These are phyloP conservation scores for Cornus florida DNA, from an alignment of 148 eudicot genomes.

Conservation along the genomic window DNA sequence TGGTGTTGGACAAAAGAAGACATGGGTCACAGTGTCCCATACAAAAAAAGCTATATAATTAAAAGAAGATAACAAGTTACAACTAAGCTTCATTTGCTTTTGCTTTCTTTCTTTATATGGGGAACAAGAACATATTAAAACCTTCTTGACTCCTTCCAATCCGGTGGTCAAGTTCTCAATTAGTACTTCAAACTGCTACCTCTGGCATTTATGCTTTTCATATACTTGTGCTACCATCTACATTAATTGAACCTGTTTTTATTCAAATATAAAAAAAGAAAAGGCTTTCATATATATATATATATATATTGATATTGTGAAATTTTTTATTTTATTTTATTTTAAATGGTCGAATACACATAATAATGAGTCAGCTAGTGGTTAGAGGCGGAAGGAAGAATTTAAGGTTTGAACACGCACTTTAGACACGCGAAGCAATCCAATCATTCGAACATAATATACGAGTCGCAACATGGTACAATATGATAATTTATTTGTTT, in stretches of 20 bases:
- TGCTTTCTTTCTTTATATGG: background rate
- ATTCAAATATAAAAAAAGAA: too few relatives aligned
- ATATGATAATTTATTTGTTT: too few relatives aligned
- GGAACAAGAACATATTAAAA: background rate
- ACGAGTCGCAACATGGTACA: too few relatives aligned
- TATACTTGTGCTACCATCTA: background rate
- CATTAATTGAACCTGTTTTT: background rate
- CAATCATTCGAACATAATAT: too few relatives aligned
- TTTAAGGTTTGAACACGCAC: too few relatives aligned
- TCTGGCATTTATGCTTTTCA: background rate
- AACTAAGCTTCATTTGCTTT: background rate
- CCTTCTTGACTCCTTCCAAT: background rate
- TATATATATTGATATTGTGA: too few relatives aligned
- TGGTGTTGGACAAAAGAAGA: conserved; percentile 14
- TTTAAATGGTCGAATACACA: too few relatives aligned
- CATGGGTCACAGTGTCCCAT: conserved; percentile 22
- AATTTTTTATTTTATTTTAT: too few relatives aligned
- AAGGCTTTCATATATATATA: too few relatives aligned
- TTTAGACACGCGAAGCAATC: too few relatives aligned
- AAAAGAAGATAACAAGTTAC: conserved; percentile 2
- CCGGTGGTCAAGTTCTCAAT: background rate
- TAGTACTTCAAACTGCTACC: background rate
- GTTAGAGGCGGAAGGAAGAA: too few relatives aligned
- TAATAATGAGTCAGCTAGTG: too few relatives aligned
- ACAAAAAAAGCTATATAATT: background rate